Conservation (phyloP, 495 filamentous ascomycete genomes). For the Tetracladium setigerum region DNA sequence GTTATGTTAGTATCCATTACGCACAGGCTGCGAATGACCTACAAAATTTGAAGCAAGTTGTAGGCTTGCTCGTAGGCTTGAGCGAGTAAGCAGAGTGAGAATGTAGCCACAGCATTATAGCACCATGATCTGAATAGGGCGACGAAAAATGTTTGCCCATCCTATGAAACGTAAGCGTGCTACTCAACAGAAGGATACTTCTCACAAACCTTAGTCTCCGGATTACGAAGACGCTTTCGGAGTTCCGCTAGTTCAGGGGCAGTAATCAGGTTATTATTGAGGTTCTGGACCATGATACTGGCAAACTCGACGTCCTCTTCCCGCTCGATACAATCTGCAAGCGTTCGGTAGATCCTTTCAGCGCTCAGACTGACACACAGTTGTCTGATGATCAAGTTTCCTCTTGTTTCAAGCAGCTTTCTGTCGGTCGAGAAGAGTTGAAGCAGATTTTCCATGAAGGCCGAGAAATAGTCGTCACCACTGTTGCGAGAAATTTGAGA, state of each 20-base stretch:
- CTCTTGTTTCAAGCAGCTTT: conserved; percentile 80
- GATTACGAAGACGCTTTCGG: conserved; percentile 79
- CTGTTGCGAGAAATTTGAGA: conserved; percentile 95
- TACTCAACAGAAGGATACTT: background rate
- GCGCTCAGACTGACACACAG: conserved; percentile 87
- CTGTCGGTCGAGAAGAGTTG: conserved; percentile 94
- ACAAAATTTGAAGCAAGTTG: conserved; percentile 95
- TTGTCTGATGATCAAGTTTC: conserved; percentile 94
- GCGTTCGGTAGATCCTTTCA: conserved; percentile 90
- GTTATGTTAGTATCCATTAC: conserved; percentile 27
- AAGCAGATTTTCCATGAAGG: conserved; percentile 95
- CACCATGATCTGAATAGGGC: conserved; percentile 95
- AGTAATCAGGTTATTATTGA: conserved; percentile 98
- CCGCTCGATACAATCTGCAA: conserved; percentile 95
- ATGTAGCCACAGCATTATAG: conserved; percentile 96
- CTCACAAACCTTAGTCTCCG: conserved; percentile 66
- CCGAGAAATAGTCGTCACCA: conserved; percentile 93
- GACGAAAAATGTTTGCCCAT: conserved; percentile 92
- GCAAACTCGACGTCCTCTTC: conserved; percentile 98
- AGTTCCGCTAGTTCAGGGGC: conserved; percentile 90
- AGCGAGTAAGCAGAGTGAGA: conserved; percentile 89
- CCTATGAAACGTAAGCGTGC: conserved; percentile 38
- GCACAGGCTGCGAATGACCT: conserved; percentile 20
- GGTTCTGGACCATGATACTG: conserved; percentile 98
- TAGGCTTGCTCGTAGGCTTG: conserved; percentile 99